These are phyloP conservation scores for Verticillium zaregamsianum DNA, from an alignment of 2,329 filamentous ascomycete genomes.

Conservation along the genomic window DNA sequence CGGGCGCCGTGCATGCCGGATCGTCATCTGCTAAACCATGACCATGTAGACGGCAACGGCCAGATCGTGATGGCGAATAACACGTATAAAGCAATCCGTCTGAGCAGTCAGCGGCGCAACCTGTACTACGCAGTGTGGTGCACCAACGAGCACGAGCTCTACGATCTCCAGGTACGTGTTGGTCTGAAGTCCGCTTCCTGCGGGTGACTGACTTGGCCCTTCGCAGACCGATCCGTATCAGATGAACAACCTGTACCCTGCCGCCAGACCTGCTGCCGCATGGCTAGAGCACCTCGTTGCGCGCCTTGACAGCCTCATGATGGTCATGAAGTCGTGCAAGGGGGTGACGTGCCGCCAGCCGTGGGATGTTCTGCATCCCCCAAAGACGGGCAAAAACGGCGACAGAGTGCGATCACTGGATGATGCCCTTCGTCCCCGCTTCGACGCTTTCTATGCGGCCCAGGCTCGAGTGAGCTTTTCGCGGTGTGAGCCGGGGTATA, in stretches of 20 bases:
- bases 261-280: neutral
- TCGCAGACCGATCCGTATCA: slow-evolving; percentile 47
- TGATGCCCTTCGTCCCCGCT: slow-evolving; percentile 43
- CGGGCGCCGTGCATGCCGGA: too few species aligned
- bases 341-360: slow-evolving; percentile 48
- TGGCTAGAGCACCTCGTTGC: slow-evolving; percentile 30
- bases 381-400: slow-evolving; percentile 21
- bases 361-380: slow-evolving; percentile 53
- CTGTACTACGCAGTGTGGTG: slow-evolving; percentile 68
- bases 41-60: neutral
- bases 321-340: slow-evolving; percentile 59
- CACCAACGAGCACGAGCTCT: slow-evolving; percentile 62
- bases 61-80: slow-evolving; percentile 32
- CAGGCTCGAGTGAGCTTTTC: slow-evolving; percentile 46
- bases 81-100: slow-evolving; percentile 58
- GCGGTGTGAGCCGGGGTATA: slow-evolving; percentile 52
- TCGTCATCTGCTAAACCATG: too few species aligned
- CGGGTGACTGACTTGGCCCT: neutral
- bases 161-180: slow-evolving; percentile 48
- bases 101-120: slow-evolving; percentile 51
- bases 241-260: slow-evolving; percentile 37
- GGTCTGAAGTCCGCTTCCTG: slow-evolving; percentile 6
- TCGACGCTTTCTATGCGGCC: slow-evolving; percentile 49
- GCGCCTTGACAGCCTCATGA: slow-evolving; percentile 53
- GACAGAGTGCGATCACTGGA: slow-evolving; percentile 41